Conservation (phyloP, 2,329 filamentous ascomycete genomes). For the Cladosporium cucumerinum region DNA sequence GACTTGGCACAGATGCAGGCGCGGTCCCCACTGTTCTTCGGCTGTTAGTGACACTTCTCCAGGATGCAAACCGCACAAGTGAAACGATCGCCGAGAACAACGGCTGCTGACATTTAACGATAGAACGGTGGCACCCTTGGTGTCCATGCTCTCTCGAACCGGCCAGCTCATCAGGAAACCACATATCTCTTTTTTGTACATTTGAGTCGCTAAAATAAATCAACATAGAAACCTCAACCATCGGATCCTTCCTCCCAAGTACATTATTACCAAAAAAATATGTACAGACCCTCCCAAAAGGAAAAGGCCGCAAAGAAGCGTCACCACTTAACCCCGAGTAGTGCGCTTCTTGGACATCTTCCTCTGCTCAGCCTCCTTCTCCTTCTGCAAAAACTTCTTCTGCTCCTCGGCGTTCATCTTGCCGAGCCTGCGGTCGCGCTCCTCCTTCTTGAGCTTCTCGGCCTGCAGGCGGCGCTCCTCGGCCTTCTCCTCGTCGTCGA, state of each 20-base stretch:
- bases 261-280: not conserved
- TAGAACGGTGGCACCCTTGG: not conserved
- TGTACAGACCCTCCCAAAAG: not conserved
- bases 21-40: not conserved
- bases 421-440: constrained; percentile 68
- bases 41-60: not conserved
- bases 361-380: constrained; percentile 70
- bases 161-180: not conserved
- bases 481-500: constrained; percentile 67
- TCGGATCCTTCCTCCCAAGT: not conserved
- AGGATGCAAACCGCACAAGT: not conserved
- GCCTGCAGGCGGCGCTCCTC: constrained; percentile 54
- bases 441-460: constrained; percentile 72
- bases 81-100: not conserved
- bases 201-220: not conserved
- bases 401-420: constrained; percentile 61
- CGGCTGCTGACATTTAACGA: not conserved
- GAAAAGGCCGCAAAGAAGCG: not conserved
- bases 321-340: constrained; percentile 43
- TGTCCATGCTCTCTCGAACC: not conserved
- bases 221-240: not conserved
- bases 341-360: constrained; percentile 63
- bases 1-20: not conserved
- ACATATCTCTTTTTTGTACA: not conserved
- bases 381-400: constrained; percentile 66